Evolutionary conservation across 768 basidiomycete genomes (phyloP).

Genomic region (Trametes sanguinea): DNA sequence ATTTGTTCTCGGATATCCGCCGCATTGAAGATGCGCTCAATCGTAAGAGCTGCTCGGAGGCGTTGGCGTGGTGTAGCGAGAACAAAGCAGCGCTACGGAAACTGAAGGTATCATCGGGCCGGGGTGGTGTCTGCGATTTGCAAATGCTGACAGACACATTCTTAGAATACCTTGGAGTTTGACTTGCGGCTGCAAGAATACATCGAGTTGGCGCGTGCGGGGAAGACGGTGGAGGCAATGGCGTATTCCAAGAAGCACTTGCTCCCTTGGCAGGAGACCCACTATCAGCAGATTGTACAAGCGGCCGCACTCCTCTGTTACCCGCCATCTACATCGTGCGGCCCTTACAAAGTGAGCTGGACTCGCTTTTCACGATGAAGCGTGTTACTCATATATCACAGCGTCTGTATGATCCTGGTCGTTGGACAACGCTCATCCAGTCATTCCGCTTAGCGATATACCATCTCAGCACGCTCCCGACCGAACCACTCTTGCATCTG

Average conservation of each 20-base stretch:
- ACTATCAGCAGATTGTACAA: slow-evolving; percentile 73
- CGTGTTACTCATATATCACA: slow-evolving; percentile 33
- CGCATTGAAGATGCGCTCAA: slow-evolving; percentile 82
- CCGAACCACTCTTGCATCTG: slow-evolving; percentile 83
- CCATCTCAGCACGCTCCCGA: slow-evolving; percentile 82
- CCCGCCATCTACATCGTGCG: slow-evolving; percentile 66
- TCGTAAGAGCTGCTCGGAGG: slow-evolving; percentile 80
- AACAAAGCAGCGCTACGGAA: slow-evolving; percentile 92
- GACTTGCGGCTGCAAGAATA: slow-evolving; percentile 94
- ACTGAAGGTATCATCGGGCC: slow-evolving; percentile 60
- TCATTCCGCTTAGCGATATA: slow-evolving; percentile 88
- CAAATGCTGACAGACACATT: neutral
- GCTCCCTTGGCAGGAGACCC: slow-evolving; percentile 78
- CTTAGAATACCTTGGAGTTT: slow-evolving; percentile 92
- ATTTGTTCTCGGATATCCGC: slow-evolving; percentile 86
- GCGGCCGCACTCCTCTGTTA: slow-evolving; percentile 80
- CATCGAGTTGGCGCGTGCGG: slow-evolving; percentile 81
- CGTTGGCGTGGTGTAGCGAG: slow-evolving; percentile 94
- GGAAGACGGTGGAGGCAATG: slow-evolving; percentile 75
- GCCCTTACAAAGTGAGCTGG: slow-evolving; percentile 70
- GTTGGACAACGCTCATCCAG: slow-evolving; percentile 75
- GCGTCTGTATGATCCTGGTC: slow-evolving; percentile 79
- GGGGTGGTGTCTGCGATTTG: neutral
- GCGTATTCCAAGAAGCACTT: slow-evolving; percentile 83
- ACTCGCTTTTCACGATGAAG: neutral